These are phyloP conservation scores for Bifiguratus adelaidae DNA, from an alignment of 192 early-diverging fungal genomes.

Conservation along the genomic window DNA sequence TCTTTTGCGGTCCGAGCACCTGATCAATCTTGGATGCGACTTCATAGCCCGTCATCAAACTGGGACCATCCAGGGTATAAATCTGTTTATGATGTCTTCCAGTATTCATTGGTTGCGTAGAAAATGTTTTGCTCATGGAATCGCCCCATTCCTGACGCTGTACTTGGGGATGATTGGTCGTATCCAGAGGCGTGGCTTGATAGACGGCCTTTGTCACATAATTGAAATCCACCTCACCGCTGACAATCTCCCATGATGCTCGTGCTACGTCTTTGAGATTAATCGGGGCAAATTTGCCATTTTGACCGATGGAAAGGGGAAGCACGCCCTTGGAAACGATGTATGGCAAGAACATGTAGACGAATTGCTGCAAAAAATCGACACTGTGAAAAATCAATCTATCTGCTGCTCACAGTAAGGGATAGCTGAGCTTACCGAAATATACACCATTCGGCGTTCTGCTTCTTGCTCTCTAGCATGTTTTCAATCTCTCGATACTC, in stretches of 20 bases:
- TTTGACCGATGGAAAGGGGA: neutral
- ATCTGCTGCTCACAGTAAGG: too few relatives aligned
- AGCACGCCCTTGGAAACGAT: slow-evolving; percentile 3
- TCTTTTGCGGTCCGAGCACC: neutral
- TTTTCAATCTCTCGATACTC: neutral
- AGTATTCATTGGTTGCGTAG: too few relatives aligned
- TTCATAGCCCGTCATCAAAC: neutral
- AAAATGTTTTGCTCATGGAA: too few relatives aligned
- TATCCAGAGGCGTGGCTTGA: too few relatives aligned
- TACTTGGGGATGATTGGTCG: too few relatives aligned
- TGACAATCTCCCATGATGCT: neutral
- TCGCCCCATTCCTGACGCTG: too few relatives aligned
- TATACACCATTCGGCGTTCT: neutral
- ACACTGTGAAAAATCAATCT: neutral
- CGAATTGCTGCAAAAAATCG: slow-evolving; percentile 5
- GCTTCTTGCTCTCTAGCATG: neutral
- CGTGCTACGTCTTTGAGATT: slow-evolving; percentile 1
- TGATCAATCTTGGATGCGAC: neutral
- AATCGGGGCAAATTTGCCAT: slow-evolving; percentile 8
- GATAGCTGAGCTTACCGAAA: neutral
- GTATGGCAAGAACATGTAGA: slow-evolving; percentile 6
- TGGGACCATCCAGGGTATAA: neutral
- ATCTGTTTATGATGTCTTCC: neutral
- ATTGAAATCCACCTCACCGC: neutral
- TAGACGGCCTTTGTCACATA: too few relatives aligned